These are phyloP conservation scores for Margaritispora aquatica DNA, from an alignment of 495 filamentous ascomycete genomes.

Conservation along the genomic window DNA sequence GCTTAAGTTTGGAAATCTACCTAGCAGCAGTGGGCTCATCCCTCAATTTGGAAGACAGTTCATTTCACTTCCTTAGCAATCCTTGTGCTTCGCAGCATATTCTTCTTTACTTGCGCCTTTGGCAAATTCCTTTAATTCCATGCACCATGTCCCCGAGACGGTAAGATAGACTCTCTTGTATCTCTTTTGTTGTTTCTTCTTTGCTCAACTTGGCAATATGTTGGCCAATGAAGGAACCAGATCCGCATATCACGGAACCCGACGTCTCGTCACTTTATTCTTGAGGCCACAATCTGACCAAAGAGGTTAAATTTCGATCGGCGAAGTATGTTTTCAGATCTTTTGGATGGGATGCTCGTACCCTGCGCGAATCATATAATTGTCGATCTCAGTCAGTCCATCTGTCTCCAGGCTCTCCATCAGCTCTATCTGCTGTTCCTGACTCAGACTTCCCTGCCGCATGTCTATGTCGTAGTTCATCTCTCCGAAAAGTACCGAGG, in stretches of 20 bases:
- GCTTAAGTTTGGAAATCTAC: not conserved
- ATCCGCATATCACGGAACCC: no score
- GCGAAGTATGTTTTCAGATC: slow-evolving; percentile 9
- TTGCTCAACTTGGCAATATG: no score
- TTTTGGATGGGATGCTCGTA: slow-evolving; percentile 21
- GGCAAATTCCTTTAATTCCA: not conserved
- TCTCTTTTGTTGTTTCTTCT: not conserved
- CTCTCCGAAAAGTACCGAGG: slow-evolving; percentile 11
- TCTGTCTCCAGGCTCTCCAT: slow-evolving; percentile 60
- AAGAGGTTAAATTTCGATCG: slow-evolving; percentile 16
- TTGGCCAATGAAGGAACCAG: no score
- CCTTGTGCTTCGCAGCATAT: slow-evolving; percentile 2
- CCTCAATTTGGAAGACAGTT: not conserved
- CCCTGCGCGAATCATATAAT: slow-evolving; percentile 42
- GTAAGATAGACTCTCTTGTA: not conserved
- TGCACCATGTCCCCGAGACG: not conserved
- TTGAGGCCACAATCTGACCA: slow-evolving; percentile 15
- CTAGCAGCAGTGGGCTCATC: not conserved
- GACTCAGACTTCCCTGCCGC: slow-evolving; percentile 56
- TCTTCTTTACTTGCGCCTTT: not conserved
- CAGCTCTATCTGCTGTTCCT: slow-evolving; percentile 65
- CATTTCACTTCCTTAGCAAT: not conserved
- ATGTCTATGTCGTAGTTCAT: slow-evolving; percentile 16
- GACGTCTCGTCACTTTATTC: slow-evolving; percentile 1
- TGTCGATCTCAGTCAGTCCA: slow-evolving; percentile 56